A percentile compares a stretch with the other conserved stretches of the same genome.
Evolutionary conservation across 2,329 filamentous ascomycete genomes (phyloP).

Genomic region (Alternaria alternata): DNA sequence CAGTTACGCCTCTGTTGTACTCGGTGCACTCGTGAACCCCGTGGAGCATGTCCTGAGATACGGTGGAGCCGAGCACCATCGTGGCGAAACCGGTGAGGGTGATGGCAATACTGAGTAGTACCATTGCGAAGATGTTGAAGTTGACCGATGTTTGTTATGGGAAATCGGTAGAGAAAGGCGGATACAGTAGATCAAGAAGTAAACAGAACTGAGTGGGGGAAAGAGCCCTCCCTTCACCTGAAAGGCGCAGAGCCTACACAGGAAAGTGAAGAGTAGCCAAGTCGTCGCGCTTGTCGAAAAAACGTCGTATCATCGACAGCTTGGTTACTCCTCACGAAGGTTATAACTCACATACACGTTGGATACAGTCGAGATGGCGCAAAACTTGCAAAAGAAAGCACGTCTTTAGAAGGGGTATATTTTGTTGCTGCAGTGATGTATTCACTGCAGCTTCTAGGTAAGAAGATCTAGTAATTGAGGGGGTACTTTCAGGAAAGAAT

Average conservation of each 20-base stretch:
- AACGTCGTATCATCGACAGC: background rate
- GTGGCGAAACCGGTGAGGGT: background rate
- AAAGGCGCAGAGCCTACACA: background rate
- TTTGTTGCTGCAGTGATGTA: slow-evolving; percentile 9
- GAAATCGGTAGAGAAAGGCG: too few relatives aligned
- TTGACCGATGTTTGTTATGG: background rate
- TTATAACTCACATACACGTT: too few relatives aligned
- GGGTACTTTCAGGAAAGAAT: slow-evolving; percentile 6
- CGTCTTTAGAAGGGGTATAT: slow-evolving; percentile 10
- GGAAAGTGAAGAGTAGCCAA: background rate
- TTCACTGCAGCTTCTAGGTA: slow-evolving; percentile 13
- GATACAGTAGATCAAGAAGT: background rate
- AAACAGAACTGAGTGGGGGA: background rate
- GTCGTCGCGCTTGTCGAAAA: background rate
- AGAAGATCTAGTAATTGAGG: slow-evolving; percentile 14
- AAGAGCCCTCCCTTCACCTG: background rate
- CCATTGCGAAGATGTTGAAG: background rate
- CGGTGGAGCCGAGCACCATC: background rate
- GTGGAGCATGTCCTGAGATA: background rate
- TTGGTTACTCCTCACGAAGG: too few relatives aligned
- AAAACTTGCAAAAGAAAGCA: background rate
- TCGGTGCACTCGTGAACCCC: background rate
- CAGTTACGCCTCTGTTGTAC: background rate
- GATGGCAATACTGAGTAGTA: background rate
- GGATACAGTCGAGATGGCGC: too few relatives aligned